Base-by-base conservation (phyloP, 1,139 yeast genomes). In the Zygoascus sp. region DNA sequence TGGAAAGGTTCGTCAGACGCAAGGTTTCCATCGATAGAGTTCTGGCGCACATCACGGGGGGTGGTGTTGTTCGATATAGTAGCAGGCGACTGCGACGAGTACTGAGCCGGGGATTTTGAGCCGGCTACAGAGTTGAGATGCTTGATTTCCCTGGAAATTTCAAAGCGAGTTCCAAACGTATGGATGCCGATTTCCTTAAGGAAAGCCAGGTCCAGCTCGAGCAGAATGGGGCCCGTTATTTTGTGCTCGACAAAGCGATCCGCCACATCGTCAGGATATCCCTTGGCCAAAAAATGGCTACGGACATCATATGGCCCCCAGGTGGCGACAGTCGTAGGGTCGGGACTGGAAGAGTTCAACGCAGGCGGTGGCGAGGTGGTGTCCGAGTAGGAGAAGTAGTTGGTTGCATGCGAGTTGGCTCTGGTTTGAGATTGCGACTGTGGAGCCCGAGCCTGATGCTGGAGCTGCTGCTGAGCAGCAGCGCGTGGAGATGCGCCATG, bases 121-220 rank as follows among this genome's bases (percentile, higher is more conserved):
- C 34, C 28, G 7, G 53, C 54, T 23, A 55, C 45, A 27, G 58
- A 52, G 44, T 53, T 58, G 9, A 90, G 74, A 40, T 80, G 77
- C 63, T 87, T 95, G 59, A 92, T 90, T 63, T 87, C 96, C 62
- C 88, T 88, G 64, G 81, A 82, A 38, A 94, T 79, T 65, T 90
- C 96, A 67, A 89, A 92, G 51, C 99, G 74, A 1, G 97, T 90
- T 19, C 99, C 99, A 70, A 92, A 92, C 2, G 96, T 86, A 47
- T 81, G 76, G 46, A 92, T 92, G 53, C 90, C 98, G 50, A 92
- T 72, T 65, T 92, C 98, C 63, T 92, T 92, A 59, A 92, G 74
- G 59, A 86, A 86, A 1, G 88, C 77, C 55, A 90, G 74, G 60
- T 90, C 97, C 55, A 94, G 74, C 63, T 90, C 96, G 48, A 92